These are phyloP conservation scores for Linum lewisii DNA, from an alignment of 345 rosid genomes.

Conservation along the genomic window DNA sequence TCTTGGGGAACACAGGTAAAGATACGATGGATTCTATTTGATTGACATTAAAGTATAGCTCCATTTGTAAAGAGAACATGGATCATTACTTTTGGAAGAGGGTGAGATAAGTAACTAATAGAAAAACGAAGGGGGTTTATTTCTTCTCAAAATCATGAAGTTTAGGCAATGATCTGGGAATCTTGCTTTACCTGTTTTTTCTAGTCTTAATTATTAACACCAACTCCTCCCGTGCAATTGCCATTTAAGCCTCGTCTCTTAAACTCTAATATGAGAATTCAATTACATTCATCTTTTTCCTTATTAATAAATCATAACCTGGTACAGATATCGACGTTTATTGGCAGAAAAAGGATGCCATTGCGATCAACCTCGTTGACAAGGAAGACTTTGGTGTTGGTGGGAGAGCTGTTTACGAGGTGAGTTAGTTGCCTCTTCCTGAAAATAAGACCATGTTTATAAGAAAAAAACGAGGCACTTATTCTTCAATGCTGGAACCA, in stretches of 20 bases:
- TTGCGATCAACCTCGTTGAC: constrained; percentile 34
- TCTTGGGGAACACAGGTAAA: constrained; percentile 79
- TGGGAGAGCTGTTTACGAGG: constrained; percentile 54
- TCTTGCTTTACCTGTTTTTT: not conserved
- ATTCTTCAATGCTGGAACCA: constrained; percentile 1
- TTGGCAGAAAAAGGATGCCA: constrained; percentile 36
- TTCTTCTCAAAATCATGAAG: no score
- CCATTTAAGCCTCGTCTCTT: not conserved
- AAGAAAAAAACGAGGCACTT: no score
- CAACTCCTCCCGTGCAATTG: not conserved
- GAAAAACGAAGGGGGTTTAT: no score
- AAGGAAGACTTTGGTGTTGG: constrained; percentile 59
- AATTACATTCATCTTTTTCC: constrained; percentile 1
- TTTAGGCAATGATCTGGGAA: no score
- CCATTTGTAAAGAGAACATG: no score
- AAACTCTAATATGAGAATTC: no score
- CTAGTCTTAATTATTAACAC: not conserved
- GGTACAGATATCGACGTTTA: constrained; percentile 61
- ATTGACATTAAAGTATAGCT: not conserved
- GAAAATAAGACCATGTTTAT: no score
- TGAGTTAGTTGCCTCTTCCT: no score
- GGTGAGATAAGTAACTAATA: no score
- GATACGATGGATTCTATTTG: not conserved
- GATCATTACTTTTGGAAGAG: no score
- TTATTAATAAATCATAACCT: not conserved